Base-by-base conservation (phyloP, 139 green algal genomes). In the Chlamydomonas schloesseri region DNA sequence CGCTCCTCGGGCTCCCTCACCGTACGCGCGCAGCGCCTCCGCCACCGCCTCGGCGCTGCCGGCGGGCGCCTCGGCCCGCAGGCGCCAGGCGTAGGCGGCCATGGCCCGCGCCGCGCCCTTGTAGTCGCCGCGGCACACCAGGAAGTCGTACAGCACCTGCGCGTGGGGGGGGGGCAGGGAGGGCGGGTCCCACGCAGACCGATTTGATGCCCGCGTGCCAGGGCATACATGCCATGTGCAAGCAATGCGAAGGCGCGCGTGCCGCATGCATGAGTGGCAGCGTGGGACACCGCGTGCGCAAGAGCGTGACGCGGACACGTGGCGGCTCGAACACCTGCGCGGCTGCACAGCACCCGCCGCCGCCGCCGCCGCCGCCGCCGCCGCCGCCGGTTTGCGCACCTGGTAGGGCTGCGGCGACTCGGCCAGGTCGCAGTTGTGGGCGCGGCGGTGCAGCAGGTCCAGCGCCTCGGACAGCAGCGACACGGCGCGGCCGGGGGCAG, bases 101-200 rank as follows among this genome's bases (percentile, higher is more conserved):
- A 88, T 85, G 31, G 88, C 88, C 2, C 73, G 36, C 2, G 88
- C 88, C 28, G 88, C 88, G 20, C 88, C 84, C 31, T 62, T 58
- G 57, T 73, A 81, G 84, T 92, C 81, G 20, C 62, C 53, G 20
- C 81, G 80, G 33, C 70, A 83, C 28, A 84, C 60, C 71, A 87
- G 72, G 73, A 92, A 92, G 79, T 92, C 88, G 36, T 89, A 81
- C 83, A 91, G 88, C 78, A 91, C 82, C 50, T 87, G 68, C 60
- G 24, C n/a, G n/a, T n/a, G n/a, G n/a, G n/a, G n/a, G n/a, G n/a
- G n/a, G n/a, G 33, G 15, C 53, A n/a, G n/a, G n/a, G n/a, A n/a
- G n/a, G n/a, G n/a, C n/a, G n/a, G n/a, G n/a, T n/a, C n/a, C n/a
- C n/a, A n/a, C n/a, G n/a, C n/a, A n/a, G n/a, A n/a, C n/a, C n/a